Conservation (phyloP, 306 rosid genomes). For the Begonia loranthoides region DNA sequence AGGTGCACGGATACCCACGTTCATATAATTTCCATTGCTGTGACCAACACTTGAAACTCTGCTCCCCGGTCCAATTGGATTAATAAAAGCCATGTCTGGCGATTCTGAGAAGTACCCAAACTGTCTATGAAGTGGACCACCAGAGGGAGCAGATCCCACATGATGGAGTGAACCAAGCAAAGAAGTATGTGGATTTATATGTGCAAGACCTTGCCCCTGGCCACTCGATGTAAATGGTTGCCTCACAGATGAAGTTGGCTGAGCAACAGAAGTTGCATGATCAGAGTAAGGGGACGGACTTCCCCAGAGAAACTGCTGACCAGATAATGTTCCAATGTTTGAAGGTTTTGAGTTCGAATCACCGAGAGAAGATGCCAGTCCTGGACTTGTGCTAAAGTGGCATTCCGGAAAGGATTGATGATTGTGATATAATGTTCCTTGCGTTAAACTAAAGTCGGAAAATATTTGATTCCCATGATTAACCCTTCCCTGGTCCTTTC, state of each 20-base stretch:
- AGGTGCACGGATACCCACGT: slow-evolving; percentile 39
- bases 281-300: slow-evolving; percentile 62
- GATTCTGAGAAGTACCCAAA: slow-evolving; percentile 73
- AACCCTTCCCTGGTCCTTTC: slow-evolving; percentile 72
- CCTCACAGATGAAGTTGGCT: slow-evolving; percentile 56
- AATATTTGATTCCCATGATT: slow-evolving; percentile 38
- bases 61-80: slow-evolving; percentile 38
- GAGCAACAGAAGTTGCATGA: slow-evolving; percentile 46
- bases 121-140: slow-evolving; percentile 59
- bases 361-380: slow-evolving; percentile 43
- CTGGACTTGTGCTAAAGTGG: slow-evolving; percentile 47
- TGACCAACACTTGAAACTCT: slow-evolving; percentile 30
- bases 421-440: slow-evolving; percentile 46
- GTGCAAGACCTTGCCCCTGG: slow-evolving; percentile 63
- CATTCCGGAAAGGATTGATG: slow-evolving; percentile 58
- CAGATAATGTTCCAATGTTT: slow-evolving; percentile 64
- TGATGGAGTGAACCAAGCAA: slow-evolving; percentile 35
- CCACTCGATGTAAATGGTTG: slow-evolving; percentile 50
- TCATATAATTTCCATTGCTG: slow-evolving; percentile 53
- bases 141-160: slow-evolving; percentile 92
- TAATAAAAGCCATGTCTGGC: slow-evolving; percentile 62
- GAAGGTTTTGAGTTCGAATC: slow-evolving; percentile 48
- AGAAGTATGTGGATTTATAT: slow-evolving; percentile 36
- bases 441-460: slow-evolving; percentile 28
- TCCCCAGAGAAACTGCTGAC: slow-evolving; percentile 98